These are phyloP conservation scores for Rhododendron kiyosumense DNA, from an alignment of 148 eudicot species.

Conservation along the genomic window DNA sequence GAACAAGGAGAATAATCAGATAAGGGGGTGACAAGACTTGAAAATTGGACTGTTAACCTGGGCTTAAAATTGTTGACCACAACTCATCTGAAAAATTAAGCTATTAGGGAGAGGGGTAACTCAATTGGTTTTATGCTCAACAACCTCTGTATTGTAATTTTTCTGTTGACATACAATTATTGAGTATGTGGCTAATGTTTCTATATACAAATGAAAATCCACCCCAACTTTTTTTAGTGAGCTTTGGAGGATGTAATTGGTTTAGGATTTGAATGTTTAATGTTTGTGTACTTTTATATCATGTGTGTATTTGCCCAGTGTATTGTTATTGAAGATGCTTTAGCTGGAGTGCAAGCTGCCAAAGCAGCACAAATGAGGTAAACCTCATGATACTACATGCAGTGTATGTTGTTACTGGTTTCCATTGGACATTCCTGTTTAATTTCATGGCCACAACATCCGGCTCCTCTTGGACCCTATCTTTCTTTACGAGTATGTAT, in stretches of 20 bases:
- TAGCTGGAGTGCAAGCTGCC: slow-evolving; percentile 98
- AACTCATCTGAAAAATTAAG: background rate
- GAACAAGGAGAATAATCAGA: background rate
- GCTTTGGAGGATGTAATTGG: background rate
- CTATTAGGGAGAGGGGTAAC: background rate
- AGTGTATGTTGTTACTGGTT: background rate
- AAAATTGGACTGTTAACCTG: background rate
- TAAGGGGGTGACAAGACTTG: background rate
- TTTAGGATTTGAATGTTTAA: background rate
- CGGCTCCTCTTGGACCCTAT: background rate
- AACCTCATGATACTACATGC: background rate
- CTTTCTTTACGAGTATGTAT: background rate
- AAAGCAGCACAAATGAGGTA: slow-evolving; percentile 93
- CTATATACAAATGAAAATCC: background rate
- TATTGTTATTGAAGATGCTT: slow-evolving; percentile 94
- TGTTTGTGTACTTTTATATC: background rate
- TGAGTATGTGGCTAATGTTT: background rate
- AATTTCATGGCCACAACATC: background rate
- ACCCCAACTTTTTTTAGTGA: background rate
- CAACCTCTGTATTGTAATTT: background rate
- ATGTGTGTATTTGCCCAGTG: slow-evolving; percentile 44
- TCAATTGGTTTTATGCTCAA: background rate
- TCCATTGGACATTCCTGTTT: background rate
- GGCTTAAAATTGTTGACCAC: background rate
- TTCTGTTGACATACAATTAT: background rate